These are phyloP conservation scores for Populus ilicifolia DNA, from an alignment of 345 rosid genomes.

Conservation along the genomic window DNA sequence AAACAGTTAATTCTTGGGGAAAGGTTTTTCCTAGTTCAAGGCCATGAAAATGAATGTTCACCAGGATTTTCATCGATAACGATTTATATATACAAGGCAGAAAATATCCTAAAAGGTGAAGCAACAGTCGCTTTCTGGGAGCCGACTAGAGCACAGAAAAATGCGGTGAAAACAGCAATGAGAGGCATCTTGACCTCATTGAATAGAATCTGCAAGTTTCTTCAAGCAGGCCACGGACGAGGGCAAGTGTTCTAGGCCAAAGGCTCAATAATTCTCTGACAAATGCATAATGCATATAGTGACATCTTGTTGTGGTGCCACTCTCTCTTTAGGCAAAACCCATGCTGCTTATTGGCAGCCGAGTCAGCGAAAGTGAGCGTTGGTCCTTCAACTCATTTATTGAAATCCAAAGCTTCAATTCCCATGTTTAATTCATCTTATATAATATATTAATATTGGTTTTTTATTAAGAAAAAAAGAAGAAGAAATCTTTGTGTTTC, in stretches of 20 bases:
- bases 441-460: too few species aligned
- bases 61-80: background rate
- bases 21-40: background rate
- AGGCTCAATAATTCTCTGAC: conserved; percentile 13
- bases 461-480: too few species aligned
- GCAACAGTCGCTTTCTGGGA: background rate
- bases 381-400: too few species aligned
- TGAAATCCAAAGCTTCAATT: too few species aligned
- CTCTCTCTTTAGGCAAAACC: background rate
- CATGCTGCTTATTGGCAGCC: background rate
- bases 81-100: background rate
- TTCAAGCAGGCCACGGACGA: conserved; percentile 1
- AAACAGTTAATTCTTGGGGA: too few species aligned
- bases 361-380: background rate
- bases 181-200: conserved; percentile 24
- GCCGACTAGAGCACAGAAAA: background rate
- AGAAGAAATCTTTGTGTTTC: too few species aligned
- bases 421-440: too few species aligned
- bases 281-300: conserved; percentile 2
- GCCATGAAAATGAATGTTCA: background rate
- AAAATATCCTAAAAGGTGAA: background rate
- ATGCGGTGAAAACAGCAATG: background rate
- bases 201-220: background rate
- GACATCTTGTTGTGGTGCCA: conserved; percentile 1
- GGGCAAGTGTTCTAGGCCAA: background rate